Conservation (phyloP, 164 flowering plant genomes). For the Aristolochia fimbriata region DNA sequence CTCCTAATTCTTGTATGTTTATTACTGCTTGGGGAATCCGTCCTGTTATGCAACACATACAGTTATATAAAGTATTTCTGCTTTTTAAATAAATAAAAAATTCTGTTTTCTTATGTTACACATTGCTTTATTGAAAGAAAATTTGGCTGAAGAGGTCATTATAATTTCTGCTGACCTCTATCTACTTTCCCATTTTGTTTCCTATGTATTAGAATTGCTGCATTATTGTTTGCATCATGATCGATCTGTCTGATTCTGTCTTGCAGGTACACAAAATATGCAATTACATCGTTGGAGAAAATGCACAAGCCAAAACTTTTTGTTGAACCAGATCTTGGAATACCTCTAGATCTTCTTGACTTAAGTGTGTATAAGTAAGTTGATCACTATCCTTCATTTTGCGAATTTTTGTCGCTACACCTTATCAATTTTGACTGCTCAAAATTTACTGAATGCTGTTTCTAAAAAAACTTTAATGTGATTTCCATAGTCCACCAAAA, state of each 20-base stretch:
- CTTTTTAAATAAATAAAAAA: too few relatives aligned
- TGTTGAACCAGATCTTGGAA: constrained; percentile 94
- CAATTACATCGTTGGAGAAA: constrained; percentile 89
- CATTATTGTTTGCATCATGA: background rate
- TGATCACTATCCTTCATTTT: background rate
- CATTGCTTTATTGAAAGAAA: too few relatives aligned
- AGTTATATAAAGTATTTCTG: too few relatives aligned
- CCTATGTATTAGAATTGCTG: too few relatives aligned
- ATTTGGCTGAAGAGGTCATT: too few relatives aligned
- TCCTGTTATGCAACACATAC: too few relatives aligned
- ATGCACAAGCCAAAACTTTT: constrained; percentile 80
- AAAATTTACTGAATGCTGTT: background rate
- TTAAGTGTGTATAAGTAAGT: constrained; percentile 92
- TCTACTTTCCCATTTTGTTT: too few relatives aligned
- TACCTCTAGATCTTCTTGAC: constrained; percentile 93
- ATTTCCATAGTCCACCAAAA: constrained; percentile 48
- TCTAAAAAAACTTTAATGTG: constrained; percentile 3
- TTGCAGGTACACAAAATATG: constrained; percentile 67
- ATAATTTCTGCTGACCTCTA: too few relatives aligned
- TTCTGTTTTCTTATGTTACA: too few relatives aligned
- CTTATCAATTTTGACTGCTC: background rate
- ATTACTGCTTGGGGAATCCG: too few relatives aligned
- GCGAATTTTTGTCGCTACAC: background rate
- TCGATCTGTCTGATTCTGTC: background rate
- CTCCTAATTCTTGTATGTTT: too few relatives aligned